A percentile compares a stretch with the other conserved stretches of the same genome.
Evolutionary conservation across 2,329 filamentous ascomycete genomes (phyloP).

Genomic region (Talaromyces rugulosus): DNA sequence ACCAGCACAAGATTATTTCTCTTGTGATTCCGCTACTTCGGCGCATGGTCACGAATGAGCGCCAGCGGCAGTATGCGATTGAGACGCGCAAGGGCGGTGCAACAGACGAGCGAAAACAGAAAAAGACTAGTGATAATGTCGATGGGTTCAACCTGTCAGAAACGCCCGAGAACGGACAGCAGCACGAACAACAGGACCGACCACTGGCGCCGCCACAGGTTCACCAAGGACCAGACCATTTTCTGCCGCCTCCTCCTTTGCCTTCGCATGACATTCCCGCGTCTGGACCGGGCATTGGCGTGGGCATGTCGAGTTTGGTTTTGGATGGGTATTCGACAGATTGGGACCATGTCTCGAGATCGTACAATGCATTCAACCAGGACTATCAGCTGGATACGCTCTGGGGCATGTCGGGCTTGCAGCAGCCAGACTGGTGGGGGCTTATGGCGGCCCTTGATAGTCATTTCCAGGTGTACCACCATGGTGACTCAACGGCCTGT

Average conservation of each 20-base stretch:
- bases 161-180: conserved; percentile 13
- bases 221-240: conserved; percentile 17
- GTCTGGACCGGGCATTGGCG: conserved; percentile 19
- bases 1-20: conserved; percentile 53
- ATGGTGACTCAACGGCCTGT: conserved; percentile 30
- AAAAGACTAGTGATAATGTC: conserved; percentile 32
- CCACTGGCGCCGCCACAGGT: conserved; percentile 12
- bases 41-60: conserved; percentile 58
- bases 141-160: conserved; percentile 21
- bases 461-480: conserved; percentile 38
- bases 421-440: conserved; percentile 39
- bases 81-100: conserved; percentile 50
- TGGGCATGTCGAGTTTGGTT: conserved; percentile 33
- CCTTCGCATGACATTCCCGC: conserved; percentile 24
- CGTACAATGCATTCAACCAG: conserved; percentile 37
- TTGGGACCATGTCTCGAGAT: conserved; percentile 32
- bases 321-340: conserved; percentile 36
- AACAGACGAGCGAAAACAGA: conserved; percentile 32
- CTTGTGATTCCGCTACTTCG: conserved; percentile 54
- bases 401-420: conserved; percentile 38
- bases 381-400: conserved; percentile 38
- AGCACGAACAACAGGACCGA: conserved; percentile 26
- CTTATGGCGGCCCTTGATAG: conserved; percentile 42
- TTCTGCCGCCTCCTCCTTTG: conserved; percentile 19
- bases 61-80: conserved; percentile 55